Conservation (phyloP, 805 yeast genomes). For the Pichia sporocuriosa region DNA sequence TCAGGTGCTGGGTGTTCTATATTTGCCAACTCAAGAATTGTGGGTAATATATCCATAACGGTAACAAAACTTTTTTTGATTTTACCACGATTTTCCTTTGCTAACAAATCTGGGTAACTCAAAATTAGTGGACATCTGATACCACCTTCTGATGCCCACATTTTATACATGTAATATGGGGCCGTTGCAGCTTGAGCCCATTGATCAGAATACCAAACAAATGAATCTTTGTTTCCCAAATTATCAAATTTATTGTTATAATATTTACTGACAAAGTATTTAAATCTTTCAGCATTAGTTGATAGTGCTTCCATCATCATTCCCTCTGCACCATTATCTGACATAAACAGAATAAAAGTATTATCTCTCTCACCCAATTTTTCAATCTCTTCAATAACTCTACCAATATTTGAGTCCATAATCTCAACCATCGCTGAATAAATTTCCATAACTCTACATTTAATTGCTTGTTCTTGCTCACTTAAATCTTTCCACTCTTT, state of each 20-base stretch:
- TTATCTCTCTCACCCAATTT: conserved; percentile 41
- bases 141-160: conserved; percentile 57
- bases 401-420: conserved; percentile 46
- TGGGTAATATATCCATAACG: conserved; percentile 56
- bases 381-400: conserved; percentile 38
- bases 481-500: conserved; percentile 39
- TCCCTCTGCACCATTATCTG: conserved; percentile 64
- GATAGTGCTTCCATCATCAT: conserved; percentile 53
- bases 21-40: conserved; percentile 45
- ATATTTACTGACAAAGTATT: conserved; percentile 25
- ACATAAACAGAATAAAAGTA: conserved; percentile 52
- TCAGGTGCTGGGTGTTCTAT: conserved; percentile 35
- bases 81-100: conserved; percentile 21
- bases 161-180: conserved; percentile 46
- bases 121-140: conserved; percentile 50
- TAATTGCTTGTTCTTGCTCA: conserved; percentile 31
- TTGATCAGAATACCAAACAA: conserved; percentile 46
- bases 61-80: conserved; percentile 39
- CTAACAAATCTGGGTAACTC: conserved; percentile 33
- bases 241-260: conserved; percentile 40
- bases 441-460: conserved; percentile 43
- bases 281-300: conserved; percentile 26
- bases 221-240: conserved; percentile 42
- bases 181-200: conserved; percentile 63
- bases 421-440: conserved; percentile 63